Percentiles rank a stretch among this genome's conserved stretches.
These are phyloP conservation scores for Linderina pennispora DNA, from an alignment of 192 early-diverging fungal genomes.

Conservation along the genomic window DNA sequence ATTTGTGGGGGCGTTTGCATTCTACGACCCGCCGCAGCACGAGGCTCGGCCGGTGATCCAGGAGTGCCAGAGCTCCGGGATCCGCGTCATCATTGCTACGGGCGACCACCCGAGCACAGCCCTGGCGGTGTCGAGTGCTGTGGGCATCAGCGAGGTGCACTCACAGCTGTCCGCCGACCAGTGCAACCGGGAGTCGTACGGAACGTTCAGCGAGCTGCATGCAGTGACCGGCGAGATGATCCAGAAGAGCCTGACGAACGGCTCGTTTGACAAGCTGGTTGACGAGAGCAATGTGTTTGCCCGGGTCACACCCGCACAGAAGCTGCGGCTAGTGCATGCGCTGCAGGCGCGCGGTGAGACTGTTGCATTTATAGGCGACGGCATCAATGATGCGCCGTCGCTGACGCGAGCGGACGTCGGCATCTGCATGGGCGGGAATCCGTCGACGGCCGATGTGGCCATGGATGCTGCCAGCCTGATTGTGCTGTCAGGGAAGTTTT, in stretches of 20 bases:
- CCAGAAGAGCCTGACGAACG: constrained; percentile 16
- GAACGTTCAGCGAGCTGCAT: constrained; percentile 12
- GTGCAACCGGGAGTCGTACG: not conserved
- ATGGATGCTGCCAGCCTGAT: constrained; percentile 40
- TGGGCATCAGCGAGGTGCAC: constrained; percentile 27
- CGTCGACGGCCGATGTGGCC: constrained; percentile 56
- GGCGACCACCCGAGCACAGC: constrained; percentile 44
- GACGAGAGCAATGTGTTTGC: constrained; percentile 43
- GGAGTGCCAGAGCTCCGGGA: constrained; percentile 37
- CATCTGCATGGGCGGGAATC: constrained; percentile 70
- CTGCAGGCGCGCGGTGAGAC: constrained; percentile 35
- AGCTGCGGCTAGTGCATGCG: constrained; percentile 32
- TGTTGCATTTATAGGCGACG: constrained; percentile 64
- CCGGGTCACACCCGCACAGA: constrained; percentile 27
- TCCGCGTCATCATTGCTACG: constrained; percentile 39
- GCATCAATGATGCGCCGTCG: constrained; percentile 86
- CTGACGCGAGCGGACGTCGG: constrained; percentile 79
- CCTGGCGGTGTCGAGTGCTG: constrained; percentile 27
- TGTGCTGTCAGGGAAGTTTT: constrained; percentile 27
- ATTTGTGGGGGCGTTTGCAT: constrained; percentile 43
- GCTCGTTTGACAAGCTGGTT: constrained; percentile 23
- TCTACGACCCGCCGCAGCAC: constrained; percentile 39
- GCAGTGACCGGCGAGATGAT: constrained; percentile 39
- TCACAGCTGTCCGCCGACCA: not conserved
- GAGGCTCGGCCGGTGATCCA: constrained; percentile 29